phyloP scores from a whole-genome alignment of 148 eudicot genomes.

The Cornus suecica region DNA sequence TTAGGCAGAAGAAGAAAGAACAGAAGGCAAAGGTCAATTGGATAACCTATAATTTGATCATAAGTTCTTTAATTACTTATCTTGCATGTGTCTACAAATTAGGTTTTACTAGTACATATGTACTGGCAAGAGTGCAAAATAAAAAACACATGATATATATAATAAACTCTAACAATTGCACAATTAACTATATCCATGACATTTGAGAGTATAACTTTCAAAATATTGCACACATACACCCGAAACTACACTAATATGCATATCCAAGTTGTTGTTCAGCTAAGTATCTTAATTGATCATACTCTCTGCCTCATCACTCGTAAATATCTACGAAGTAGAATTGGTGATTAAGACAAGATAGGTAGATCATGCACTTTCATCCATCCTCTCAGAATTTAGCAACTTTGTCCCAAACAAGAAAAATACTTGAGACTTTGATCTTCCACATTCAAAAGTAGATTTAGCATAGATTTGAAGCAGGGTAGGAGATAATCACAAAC shows the following conservation, averaged over 20 bases:
- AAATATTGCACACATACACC: neutral
- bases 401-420: neutral
- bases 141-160: too few species aligned
- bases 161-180: too few species aligned
- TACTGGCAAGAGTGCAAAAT: too few species aligned
- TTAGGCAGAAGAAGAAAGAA: too few species aligned
- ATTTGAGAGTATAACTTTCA: too few species aligned
- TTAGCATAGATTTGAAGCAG: neutral
- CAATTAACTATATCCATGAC: too few species aligned
- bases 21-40: too few species aligned
- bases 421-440: neutral
- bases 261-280: neutral
- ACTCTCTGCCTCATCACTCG: neutral
- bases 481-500: conserved; percentile 17
- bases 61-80: neutral
- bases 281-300: neutral
- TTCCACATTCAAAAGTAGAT: neutral
- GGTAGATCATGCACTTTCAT: neutral
- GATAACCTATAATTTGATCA: too few species aligned
- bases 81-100: too few species aligned
- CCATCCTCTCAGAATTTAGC: neutral
- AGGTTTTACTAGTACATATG: too few species aligned
- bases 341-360: neutral
- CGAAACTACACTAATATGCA: neutral
- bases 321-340: neutral